These are phyloP conservation scores for Botrytis byssoidea DNA, from an alignment of 2,329 filamentous ascomycete species.

Conservation along the genomic window DNA sequence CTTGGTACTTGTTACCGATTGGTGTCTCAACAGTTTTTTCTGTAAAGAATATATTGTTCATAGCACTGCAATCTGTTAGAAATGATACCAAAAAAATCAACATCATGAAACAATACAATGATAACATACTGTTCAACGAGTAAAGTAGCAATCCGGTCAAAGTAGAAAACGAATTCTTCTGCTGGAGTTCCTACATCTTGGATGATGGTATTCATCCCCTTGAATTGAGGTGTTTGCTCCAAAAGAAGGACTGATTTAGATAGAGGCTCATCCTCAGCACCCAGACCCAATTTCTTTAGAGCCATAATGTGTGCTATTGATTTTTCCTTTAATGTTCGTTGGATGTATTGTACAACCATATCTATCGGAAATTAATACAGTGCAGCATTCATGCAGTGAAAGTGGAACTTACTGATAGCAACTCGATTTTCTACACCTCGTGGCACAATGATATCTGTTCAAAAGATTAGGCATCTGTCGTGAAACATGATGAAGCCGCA, in stretches of 20 bases:
- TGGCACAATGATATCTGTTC: constrained; percentile 83
- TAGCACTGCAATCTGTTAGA: constrained; percentile 53
- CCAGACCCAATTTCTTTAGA: constrained; percentile 71
- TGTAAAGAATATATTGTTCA: constrained; percentile 73
- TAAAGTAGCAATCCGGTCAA: constrained; percentile 82
- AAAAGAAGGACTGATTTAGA: constrained; percentile 74
- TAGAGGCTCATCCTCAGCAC: constrained; percentile 68
- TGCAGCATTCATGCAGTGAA: constrained; percentile 16
- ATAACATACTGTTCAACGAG: constrained; percentile 70
- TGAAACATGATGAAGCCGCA: neutral
- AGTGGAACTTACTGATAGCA: constrained; percentile 64
- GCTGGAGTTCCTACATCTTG: constrained; percentile 74
- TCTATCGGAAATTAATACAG: constrained; percentile 45
- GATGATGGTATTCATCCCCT: constrained; percentile 87
- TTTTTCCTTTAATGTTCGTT: constrained; percentile 82
- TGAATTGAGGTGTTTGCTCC: constrained; percentile 74
- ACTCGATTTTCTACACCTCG: constrained; percentile 92
- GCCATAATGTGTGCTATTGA: constrained; percentile 79
- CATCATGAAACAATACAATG: neutral
- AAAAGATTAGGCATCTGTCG: neutral
- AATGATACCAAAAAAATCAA: neutral
- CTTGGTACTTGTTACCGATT: constrained; percentile 65
- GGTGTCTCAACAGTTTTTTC: constrained; percentile 68
- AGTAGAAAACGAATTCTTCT: constrained; percentile 97
- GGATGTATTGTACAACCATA: constrained; percentile 93